A percentile compares a stretch with the other conserved stretches of the same genome.
These are phyloP conservation scores for Diplotaxis tenuifolia DNA, from an alignment of 345 rosid species.

Conservation along the genomic window DNA sequence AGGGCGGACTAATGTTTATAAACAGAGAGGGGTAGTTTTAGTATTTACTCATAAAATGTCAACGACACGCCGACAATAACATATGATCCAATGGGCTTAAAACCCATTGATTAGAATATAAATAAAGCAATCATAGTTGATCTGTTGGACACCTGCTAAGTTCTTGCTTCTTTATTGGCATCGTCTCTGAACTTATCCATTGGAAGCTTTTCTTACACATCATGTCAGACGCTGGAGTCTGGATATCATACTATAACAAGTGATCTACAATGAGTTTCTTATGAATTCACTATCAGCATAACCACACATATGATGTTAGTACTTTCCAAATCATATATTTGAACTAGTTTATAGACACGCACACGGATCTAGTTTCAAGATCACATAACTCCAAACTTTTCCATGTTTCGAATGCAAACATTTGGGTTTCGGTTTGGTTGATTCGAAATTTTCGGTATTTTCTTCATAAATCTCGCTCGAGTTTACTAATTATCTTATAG, in stretches of 20 bases:
- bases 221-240: background rate
- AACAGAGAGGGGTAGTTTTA: no score
- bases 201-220: background rate
- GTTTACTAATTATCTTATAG: no score
- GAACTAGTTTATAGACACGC: background rate
- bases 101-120: slow-evolving; percentile 3
- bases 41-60: no score
- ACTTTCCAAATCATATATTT: background rate
- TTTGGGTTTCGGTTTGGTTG: no score
- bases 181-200: background rate
- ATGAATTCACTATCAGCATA: background rate
- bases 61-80: background rate
- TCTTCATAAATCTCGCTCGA: no score
- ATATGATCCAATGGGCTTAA: background rate
- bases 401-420: background rate
- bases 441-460: no score
- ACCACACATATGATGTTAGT: background rate
- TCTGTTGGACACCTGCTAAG: slow-evolving; percentile 3
- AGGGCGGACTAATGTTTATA: background rate
- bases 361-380: background rate
- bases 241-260: background rate
- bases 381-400: slow-evolving; percentile 1
- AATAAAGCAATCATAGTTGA: slow-evolving; percentile 12
- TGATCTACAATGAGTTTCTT: background rate
- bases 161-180: background rate